A percentile compares a stretch with the other conserved stretches of the same genome.
phyloP scores from a whole-genome alignment of 192 early-diverging fungal genomes.

The Entomortierella parvispora region DNA sequence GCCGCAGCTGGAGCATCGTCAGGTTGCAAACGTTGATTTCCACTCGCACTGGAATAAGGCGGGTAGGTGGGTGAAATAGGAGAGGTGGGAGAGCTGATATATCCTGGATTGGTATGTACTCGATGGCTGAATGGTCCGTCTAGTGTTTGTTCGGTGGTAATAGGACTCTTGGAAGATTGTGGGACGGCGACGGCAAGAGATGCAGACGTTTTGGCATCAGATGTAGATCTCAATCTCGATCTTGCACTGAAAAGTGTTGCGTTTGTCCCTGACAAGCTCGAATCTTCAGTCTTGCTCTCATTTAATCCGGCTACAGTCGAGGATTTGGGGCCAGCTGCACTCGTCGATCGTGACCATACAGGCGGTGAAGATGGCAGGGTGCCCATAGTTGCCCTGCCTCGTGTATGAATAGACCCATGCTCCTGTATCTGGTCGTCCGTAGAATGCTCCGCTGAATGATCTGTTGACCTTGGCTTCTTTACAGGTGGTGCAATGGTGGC shows the following conservation, averaged over 20 bases:
- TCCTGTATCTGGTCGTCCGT: conserved; percentile 4
- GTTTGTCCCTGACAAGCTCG: conserved; percentile 8
- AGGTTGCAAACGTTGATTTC: neutral
- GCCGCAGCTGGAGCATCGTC: conserved; percentile 11
- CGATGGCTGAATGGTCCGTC: neutral
- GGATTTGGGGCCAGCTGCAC: neutral
- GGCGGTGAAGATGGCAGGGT: conserved; percentile 14
- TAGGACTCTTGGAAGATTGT: neutral
- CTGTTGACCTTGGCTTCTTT: conserved; percentile 36
- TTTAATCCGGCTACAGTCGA: neutral
- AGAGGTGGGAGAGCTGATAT: too few species aligned
- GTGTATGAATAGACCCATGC: neutral
- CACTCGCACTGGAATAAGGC: neutral
- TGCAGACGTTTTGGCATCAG: conserved; percentile 34
- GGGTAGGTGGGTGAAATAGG: conserved; percentile 18
- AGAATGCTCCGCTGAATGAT: conserved; percentile 11
- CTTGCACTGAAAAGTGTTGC: conserved; percentile 32
- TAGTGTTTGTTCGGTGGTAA: neutral
- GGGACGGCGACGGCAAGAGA: conserved; percentile 25
- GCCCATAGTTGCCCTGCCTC: neutral
- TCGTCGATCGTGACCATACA: neutral
- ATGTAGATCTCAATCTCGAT: conserved; percentile 35
- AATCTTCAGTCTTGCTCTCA: neutral
- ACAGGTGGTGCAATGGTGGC: neutral
- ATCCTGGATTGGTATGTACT: too few species aligned